Conservation (phyloP, 495 filamentous ascomycete genomes). For the Aspergillus cristatus region DNA sequence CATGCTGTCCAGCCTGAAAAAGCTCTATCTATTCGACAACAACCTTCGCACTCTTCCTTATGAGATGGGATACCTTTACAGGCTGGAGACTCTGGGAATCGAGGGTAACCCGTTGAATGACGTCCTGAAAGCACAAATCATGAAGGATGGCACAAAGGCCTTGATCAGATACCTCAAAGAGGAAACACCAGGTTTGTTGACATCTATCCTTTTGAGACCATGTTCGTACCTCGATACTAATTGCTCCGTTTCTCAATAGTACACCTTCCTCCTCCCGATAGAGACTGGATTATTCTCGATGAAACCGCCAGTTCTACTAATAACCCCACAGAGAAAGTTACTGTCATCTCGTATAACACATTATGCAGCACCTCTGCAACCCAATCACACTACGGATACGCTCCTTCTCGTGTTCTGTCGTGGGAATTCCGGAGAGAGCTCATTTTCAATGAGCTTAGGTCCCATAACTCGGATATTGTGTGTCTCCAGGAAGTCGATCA, state of each 20-base stretch:
- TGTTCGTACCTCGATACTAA: conserved; percentile 1
- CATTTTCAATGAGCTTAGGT: conserved; percentile 70
- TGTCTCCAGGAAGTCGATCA: conserved; percentile 89
- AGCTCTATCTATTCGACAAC: conserved; percentile 82
- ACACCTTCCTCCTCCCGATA: conserved; percentile 59
- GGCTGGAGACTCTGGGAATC: conserved; percentile 80
- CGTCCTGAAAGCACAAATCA: conserved; percentile 61
- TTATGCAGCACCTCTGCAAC: conserved; percentile 90
- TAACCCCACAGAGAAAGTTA: conserved; percentile 50
- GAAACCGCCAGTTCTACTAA: conserved; percentile 38
- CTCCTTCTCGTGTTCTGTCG: conserved; percentile 61
- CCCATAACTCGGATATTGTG: conserved; percentile 77
- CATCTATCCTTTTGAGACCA: neutral
- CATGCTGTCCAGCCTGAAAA: conserved; percentile 83
- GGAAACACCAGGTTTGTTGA: conserved; percentile 65
- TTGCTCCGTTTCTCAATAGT: conserved; percentile 16
- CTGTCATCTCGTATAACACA: conserved; percentile 86
- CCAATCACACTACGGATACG: conserved; percentile 75
- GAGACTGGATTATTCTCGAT: conserved; percentile 61
- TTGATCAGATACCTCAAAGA: conserved; percentile 77
- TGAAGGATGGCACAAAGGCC: conserved; percentile 76
- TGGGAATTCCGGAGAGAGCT: conserved; percentile 81
- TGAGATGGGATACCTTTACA: conserved; percentile 80
- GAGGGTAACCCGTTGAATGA: conserved; percentile 81
- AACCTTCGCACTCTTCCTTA: conserved; percentile 68